Conservation (phyloP, 148 eudicot species). For the Rhododendron henanense region DNA sequence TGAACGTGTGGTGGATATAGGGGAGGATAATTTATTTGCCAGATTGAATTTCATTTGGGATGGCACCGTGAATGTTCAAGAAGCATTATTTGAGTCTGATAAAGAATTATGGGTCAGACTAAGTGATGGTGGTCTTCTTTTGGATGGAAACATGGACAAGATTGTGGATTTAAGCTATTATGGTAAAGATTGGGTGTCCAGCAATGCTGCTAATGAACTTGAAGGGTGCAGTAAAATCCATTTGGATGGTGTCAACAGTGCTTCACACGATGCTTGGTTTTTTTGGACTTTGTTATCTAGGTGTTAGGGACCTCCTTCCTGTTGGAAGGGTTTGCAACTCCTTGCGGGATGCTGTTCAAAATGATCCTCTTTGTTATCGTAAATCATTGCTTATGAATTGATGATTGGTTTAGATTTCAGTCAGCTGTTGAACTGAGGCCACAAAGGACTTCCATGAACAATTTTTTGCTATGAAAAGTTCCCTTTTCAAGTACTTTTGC, state of each 20-base stretch:
- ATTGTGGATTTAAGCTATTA: conserved; percentile 6
- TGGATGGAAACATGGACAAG: conserved; percentile 6
- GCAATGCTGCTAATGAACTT: neutral
- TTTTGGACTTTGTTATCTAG: conserved; percentile 32
- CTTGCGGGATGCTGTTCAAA: conserved; percentile 27
- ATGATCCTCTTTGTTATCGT: conserved; percentile 36
- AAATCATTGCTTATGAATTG: too few relatives aligned
- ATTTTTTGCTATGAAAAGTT: too few relatives aligned
- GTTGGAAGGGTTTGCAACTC: conserved; percentile 47
- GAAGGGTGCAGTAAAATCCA: neutral
- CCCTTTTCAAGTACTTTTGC: too few relatives aligned
- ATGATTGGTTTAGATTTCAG: too few relatives aligned
- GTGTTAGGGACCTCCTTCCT: conserved; percentile 34
- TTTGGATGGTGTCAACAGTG: conserved; percentile 15
- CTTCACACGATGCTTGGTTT: conserved; percentile 27
- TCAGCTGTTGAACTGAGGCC: too few relatives aligned
- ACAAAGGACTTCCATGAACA: too few relatives aligned
- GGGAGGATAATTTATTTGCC: conserved; percentile 13
- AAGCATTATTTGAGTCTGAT: neutral
- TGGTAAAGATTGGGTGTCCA: neutral
- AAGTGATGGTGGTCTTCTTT: neutral
- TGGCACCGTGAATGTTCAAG: neutral
- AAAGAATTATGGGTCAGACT: neutral
- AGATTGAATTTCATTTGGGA: conserved; percentile 23
- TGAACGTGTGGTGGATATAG: neutral